These are phyloP conservation scores for Erysiphe pulchra DNA, from an alignment of 2,329 filamentous ascomycete genomes.

Conservation along the genomic window DNA sequence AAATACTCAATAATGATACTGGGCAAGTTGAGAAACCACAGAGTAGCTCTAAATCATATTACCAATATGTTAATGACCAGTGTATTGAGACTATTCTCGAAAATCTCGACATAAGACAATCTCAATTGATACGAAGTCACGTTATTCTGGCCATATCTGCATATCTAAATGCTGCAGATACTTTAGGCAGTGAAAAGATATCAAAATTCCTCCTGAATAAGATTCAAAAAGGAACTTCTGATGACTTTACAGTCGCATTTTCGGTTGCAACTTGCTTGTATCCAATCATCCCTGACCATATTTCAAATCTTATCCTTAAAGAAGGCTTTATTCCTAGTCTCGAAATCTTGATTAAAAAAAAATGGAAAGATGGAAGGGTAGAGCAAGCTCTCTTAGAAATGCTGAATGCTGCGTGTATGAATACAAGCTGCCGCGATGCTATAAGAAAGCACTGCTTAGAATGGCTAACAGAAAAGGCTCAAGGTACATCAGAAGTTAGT, in stretches of 20 bases:
- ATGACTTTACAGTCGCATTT: conserved; percentile 76
- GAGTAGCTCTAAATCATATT: too few relatives aligned
- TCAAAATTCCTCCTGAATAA: conserved; percentile 49
- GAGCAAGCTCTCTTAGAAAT: conserved; percentile 73
- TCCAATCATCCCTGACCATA: conserved; percentile 54
- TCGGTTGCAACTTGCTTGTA: conserved; percentile 79
- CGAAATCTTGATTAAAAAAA: conserved; percentile 49
- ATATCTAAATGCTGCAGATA: conserved; percentile 51
- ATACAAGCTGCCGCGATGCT: conserved; percentile 54
- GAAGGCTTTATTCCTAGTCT: conserved; percentile 66
- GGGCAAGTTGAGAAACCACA: not conserved
- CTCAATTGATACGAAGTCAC: conserved; percentile 48
- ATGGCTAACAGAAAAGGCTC: conserved; percentile 69
- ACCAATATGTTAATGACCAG: not conserved
- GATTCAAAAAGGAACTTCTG: conserved; percentile 49
- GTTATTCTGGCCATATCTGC: conserved; percentile 63
- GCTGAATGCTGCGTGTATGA: conserved; percentile 76
- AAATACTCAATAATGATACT: conserved; percentile 27
- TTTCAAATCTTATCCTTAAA: conserved; percentile 56
- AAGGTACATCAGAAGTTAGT: conserved; percentile 14
- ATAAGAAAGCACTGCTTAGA: conserved; percentile 63
- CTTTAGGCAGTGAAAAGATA: conserved; percentile 44
- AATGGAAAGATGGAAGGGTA: conserved; percentile 63
- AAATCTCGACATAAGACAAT: conserved; percentile 63
- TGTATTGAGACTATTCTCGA: conserved; percentile 61